Evolutionary conservation across 1,139 yeast species (phyloP), one percentile per base, ranked within the genome.

Genomic region (Saccharomyces hybrid): DNA sequence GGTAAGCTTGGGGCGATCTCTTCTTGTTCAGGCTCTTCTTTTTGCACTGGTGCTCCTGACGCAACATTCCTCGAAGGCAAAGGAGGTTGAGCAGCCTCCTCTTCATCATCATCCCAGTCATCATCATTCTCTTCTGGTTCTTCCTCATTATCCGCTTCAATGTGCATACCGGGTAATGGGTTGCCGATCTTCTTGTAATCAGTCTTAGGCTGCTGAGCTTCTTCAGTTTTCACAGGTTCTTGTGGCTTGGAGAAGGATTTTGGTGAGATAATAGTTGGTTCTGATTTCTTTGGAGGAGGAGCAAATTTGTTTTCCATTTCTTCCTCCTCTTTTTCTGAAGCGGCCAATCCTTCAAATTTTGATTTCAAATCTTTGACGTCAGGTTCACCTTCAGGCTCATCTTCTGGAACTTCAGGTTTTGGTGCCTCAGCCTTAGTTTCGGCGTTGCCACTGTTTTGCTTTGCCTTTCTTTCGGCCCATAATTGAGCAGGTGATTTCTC

Each of bases 401-500:
- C 59, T 38, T 60, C 66, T 9, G 65, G 67, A 23, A 63, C 66
- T 47, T 60, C 57, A 27, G 47, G 52, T 9, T 31, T 56, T 25
- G 52, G 54, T 13, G 50, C 58, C n/a, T 51, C 50, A 4, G 50
- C 16, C 14, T 47, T 52, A 3, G 50, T 11, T 14, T 50, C 47
- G 11, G 61, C 55, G 34, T 59, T 64, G 7, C 62, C 61, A 4
- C 55, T 54, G 53, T 56, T 60, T 20, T 48, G 59, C 16, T 76
- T 75, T 63, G 76, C 93, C 69, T 85, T 84, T 76, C 84, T 88
- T 70, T 88, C 97, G 23, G 97, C 97, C 97, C 97, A 90, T 42
- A 88, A 68, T 72, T 90, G 97, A 41, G 97, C 97, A 31, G 98
- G 97, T 3, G 96, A 87, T 73, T 88, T 88, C 57, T 96, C 97